These are phyloP conservation scores for Auricularia auricula-judae DNA, from an alignment of 768 basidiomycete genomes.

Conservation along the genomic window DNA sequence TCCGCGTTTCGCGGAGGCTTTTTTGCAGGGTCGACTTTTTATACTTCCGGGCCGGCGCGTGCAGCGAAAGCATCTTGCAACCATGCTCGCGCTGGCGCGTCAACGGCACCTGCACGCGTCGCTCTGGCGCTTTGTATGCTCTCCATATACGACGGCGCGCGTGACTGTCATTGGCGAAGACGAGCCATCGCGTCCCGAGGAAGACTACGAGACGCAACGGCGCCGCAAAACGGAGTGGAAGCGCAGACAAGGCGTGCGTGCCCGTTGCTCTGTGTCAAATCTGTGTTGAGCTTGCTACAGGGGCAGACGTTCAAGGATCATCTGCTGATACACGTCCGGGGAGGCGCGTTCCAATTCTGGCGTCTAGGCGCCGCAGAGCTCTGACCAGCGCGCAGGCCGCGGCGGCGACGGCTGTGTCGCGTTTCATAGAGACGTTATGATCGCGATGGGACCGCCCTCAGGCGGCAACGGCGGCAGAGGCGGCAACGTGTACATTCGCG, in stretches of 20 bases:
- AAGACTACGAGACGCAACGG: constrained; percentile 30
- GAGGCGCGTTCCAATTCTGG: constrained; percentile 1
- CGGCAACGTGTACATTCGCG: constrained; percentile 75
- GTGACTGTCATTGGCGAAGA: background rate
- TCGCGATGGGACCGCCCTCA: constrained; percentile 76
- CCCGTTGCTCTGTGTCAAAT: too few relatives aligned
- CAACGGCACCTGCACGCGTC: background rate
- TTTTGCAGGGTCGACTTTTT: too few relatives aligned
- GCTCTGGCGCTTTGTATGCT: background rate
- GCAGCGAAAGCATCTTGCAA: background rate
- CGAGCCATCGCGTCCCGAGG: constrained; percentile 1
- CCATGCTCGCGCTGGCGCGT: background rate
- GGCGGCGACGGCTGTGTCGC: constrained; percentile 90
- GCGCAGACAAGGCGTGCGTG: constrained; percentile 30
- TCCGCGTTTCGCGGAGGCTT: too few relatives aligned
- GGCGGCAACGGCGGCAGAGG: constrained; percentile 90
- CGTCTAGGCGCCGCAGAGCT: constrained; percentile 10
- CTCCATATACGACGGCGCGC: background rate
- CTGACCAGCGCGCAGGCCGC: constrained; percentile 39
- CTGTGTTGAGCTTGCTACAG: background rate
- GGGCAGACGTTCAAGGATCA: background rate
- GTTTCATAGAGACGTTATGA: constrained; percentile 84
- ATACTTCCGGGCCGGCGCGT: too few relatives aligned
- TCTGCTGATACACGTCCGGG: background rate
- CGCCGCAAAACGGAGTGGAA: constrained; percentile 65